A percentile compares a stretch with the other conserved stretches of the same genome.
Conservation (phyloP, 192 early-diverging fungal species). For the Rhizoclosmatium sp. region DNA sequence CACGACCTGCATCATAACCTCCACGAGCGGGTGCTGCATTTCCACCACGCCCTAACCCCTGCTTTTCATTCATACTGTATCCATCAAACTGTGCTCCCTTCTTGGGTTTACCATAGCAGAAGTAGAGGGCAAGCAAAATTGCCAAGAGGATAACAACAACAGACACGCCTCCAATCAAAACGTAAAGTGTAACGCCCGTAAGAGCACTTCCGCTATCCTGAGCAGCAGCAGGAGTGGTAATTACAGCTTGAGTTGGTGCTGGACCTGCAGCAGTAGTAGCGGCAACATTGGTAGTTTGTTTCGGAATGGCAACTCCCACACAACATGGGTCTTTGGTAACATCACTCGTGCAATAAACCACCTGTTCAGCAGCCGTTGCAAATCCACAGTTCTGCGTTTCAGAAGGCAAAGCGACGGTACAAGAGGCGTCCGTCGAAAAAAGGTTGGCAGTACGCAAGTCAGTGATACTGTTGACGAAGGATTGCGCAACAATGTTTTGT, state of each 20-base stretch:
- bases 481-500: neutral
- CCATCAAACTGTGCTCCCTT: neutral
- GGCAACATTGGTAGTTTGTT: neutral
- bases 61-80: neutral
- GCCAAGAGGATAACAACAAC: neutral
- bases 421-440: neutral
- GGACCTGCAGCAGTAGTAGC: neutral
- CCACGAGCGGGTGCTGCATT: neutral
- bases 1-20: too few relatives aligned
- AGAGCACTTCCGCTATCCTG: neutral
- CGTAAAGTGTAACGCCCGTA: neutral
- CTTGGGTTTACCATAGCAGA: neutral
- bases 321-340: constrained; percentile 2
- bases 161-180: neutral
- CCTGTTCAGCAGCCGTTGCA: neutral
- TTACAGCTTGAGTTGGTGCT: neutral
- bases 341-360: neutral
- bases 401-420: neutral
- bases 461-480: neutral
- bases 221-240: neutral
- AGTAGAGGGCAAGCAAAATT: neutral
- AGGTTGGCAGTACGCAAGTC: neutral
- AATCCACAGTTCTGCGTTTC: neutral
- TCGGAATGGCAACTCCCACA: neutral
- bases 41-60: neutral